Conservation (phyloP, 371 early-diverging fungal genomes). For the Mucor ambiguus region DNA sequence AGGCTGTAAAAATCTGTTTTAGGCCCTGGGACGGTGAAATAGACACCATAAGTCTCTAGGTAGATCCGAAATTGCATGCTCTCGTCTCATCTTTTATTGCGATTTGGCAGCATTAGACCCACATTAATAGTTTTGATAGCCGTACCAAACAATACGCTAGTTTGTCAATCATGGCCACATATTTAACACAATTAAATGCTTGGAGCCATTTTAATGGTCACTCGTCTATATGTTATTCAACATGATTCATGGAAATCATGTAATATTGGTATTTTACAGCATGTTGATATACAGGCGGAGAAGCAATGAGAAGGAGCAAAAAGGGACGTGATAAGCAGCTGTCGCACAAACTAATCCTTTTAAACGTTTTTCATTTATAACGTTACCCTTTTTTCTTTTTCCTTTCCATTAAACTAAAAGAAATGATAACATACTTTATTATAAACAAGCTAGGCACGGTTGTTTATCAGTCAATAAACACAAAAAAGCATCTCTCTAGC, state of each 20-base stretch:
- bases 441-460: conserved; percentile 44
- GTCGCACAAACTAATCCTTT: conserved; percentile 3
- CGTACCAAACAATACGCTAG: neutral
- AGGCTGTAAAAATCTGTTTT: too few relatives aligned
- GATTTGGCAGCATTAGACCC: neutral
- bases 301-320: neutral
- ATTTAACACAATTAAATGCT: too few relatives aligned
- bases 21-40: too few relatives aligned
- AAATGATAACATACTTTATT: conserved; percentile 43
- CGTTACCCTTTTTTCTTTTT: conserved; percentile 1
- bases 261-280: neutral
- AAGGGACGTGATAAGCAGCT: neutral
- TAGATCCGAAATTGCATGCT: neutral
- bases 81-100: neutral
- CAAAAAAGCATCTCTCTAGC: conserved; percentile 3
- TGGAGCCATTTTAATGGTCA: too few relatives aligned
- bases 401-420: neutral
- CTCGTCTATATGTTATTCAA: too few relatives aligned
- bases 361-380: neutral
- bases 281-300: neutral
- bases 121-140: neutral
- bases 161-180: neutral
- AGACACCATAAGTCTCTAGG: too few relatives aligned
- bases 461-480: conserved; percentile 35
- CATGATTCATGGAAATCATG: too few relatives aligned